Percentiles rank a stretch among this genome's conserved stretches.
phyloP scores from a whole-genome alignment of 345 rosid species.

The Sisymbrium irio region DNA sequence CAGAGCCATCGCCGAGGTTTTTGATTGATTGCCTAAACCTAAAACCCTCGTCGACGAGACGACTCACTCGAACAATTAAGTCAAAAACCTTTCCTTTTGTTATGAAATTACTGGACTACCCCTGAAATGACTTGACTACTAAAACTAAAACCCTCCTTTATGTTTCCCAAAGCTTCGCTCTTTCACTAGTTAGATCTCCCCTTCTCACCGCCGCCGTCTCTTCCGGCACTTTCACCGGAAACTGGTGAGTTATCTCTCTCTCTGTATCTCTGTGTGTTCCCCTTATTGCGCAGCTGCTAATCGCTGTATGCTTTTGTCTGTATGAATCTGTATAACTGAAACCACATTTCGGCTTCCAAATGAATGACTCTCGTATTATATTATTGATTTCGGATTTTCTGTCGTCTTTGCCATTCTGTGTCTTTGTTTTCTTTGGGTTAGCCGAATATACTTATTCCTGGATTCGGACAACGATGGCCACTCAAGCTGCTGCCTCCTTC shows the following conservation, averaged over 20 bases:
- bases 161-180: background rate
- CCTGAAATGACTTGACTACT: too few species aligned
- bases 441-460: background rate
- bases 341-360: too few species aligned
- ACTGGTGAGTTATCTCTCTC: background rate
- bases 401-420: too few species aligned
- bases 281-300: too few species aligned
- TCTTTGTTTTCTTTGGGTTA: background rate
- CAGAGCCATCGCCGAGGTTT: conserved; percentile 41
- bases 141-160: conserved; percentile 14
- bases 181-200: background rate
- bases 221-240: conserved; percentile 4
- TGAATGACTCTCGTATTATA: too few species aligned
- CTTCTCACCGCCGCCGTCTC: conserved; percentile 5
- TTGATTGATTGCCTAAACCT: too few species aligned
- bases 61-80: too few species aligned
- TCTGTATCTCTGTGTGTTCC: background rate
- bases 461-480: conserved; percentile 23
- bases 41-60: too few species aligned
- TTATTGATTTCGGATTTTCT: too few species aligned
- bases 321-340: background rate
- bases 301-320: too few species aligned
- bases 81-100: too few species aligned
- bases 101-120: too few species aligned
- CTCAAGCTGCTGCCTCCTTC: conserved; percentile 34